Base-by-base conservation (phyloP, 306 rosid species). In the Echinosophora koreensis region DNA sequence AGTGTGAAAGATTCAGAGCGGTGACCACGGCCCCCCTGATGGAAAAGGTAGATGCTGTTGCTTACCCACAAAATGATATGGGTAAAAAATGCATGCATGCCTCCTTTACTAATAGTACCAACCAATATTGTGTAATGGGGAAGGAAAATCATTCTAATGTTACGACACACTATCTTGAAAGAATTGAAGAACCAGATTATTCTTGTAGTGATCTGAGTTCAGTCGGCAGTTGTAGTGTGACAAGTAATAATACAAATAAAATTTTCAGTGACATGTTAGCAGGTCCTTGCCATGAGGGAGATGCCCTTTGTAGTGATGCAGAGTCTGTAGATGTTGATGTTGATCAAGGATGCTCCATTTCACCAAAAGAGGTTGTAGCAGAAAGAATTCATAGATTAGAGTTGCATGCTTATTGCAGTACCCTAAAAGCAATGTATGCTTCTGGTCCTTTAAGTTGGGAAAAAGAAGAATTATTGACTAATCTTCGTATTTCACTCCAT, bases 391-490 rank as follows among this genome's bases (percentile, higher is more conserved):
- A 92, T 85, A 88, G 86, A 89, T 85, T 89, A 87, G 96, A 92
- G 92, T 80, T 95, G 84, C 79, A 81, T 69, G 94, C 90, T 65
- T 95, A 90, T 84, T 73, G 79, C 64, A 74, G 82, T 54, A 89
- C 91, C 71, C 75, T 95, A 80, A 81, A 74, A 82, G 87, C 84
- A 83, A 81, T 95, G 84, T 86, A 86, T 89, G 89, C 89, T 79
- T 92, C 91, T 58, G 97, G 99, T 77, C 86, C 91, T 87, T 83
- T 95, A 84, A 95, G 90, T 81, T 95, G 98, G 99, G 97, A 90
- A 77, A 84, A 92, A 42, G 92, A 90, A 91, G 91, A 77, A 39
- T 75, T 89, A 71, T 79, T 95, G 88, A 92, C 99, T 70, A 89
- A 85, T 69, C 93, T 95, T 77, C 97, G 99, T 49, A 86, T 85